Evolutionary conservation across 345 rosid species (phyloP), one percentile per base, ranked within the genome.

Genomic region (Gossypium anomalum): DNA sequence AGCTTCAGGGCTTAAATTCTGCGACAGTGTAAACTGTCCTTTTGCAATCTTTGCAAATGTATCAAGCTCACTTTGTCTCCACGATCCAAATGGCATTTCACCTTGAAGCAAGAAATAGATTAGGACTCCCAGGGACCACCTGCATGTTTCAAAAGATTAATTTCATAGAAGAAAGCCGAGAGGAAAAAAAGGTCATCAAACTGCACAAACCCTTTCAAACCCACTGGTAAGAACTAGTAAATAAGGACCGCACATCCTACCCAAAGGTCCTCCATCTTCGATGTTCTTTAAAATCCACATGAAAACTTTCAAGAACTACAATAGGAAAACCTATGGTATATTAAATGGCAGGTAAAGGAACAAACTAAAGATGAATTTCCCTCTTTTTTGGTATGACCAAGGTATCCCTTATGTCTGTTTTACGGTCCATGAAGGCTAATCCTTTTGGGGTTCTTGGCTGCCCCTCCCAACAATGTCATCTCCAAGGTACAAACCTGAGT

Each of bases 121-220:
- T 80, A 92, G 83, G 59, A 92, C 91, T 73, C 98, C 98, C 70
- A 92, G 78, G 41, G 97, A 94, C 98, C 98, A 92, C 97, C 97
- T 92, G 79, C 66, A 27, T 64, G 52, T 74, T 52, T 70, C 57
- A 23, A 47, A 67, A 67, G 11, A 45, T 43, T 34, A 45, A 7
- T 22, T n/a, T 22, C 41, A 67, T 22, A 22, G 11, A 66, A 20
- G 29, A 66, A 25, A 23, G 68, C 14, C 10, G 53, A 66, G 17
- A 67, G 6, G 53, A 47, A 23, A 16, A 67, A 67, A 7, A 15
- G 13, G 8, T 8, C 57, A 67, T 67, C 43, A 67, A 67, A 8
- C 20, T 47, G 41, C 56, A 22, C 53, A 64, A 41, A 67, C 41
- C 22, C 11, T 45, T 48, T 47, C 19, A 34, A 52, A 14, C 25